phyloP scores from a whole-genome alignment of 164 flowering plant genomes.

The Magnolia kwangsiensis region DNA sequence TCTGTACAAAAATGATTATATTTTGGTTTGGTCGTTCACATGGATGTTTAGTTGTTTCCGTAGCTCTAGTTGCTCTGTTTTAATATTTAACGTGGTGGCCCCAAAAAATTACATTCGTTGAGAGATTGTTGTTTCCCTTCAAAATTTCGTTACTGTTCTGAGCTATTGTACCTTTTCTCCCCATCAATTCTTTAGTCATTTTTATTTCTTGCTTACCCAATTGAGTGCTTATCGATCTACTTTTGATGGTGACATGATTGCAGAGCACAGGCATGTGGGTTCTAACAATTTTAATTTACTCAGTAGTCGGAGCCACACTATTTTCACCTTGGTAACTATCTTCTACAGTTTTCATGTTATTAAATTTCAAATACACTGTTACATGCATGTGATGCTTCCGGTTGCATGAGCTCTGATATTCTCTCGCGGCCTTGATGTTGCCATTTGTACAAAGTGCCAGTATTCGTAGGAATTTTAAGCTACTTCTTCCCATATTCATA shows the following conservation, averaged over 20 bases:
- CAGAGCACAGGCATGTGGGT: conserved; percentile 88
- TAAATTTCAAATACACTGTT: conserved; percentile 3
- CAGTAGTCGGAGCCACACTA: conserved; percentile 90
- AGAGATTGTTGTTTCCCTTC: neutral
- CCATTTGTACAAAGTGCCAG: neutral
- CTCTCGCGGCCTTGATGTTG: neutral
- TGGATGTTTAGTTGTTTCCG: neutral
- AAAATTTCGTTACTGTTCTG: neutral
- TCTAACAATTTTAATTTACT: conserved; percentile 77
- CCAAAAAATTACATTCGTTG: no score
- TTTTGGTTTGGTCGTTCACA: neutral
- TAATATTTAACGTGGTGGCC: neutral
- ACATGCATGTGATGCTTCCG: neutral
- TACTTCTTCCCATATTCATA: no score
- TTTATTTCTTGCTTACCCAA: conserved; percentile 1
- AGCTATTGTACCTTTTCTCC: neutral
- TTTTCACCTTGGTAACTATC: conserved; percentile 66
- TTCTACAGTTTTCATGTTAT: conserved; percentile 5
- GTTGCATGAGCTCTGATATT: neutral
- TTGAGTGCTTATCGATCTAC: conserved; percentile 2
- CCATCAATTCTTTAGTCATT: neutral
- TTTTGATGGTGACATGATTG: conserved; percentile 16
- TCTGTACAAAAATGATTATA: neutral
- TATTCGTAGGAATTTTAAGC: no score
- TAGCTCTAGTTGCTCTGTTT: neutral